Percentiles rank a stretch among this genome's conserved stretches.
Evolutionary conservation across 805 yeast genomes (phyloP).

Genomic region (Clavispora asparagi): DNA sequence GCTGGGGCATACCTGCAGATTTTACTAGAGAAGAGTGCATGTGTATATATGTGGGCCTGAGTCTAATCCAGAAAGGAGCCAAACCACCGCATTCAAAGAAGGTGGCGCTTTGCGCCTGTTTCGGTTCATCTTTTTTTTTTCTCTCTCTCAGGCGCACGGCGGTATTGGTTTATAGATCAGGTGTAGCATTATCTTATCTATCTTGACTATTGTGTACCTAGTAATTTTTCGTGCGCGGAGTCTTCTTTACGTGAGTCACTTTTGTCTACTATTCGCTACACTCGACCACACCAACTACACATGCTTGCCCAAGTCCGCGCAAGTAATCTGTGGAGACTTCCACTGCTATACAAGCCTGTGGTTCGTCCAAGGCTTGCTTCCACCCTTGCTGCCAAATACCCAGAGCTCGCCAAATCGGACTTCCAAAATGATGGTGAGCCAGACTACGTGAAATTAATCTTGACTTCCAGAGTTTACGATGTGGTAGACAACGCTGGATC

Average conservation of each 20-base stretch:
- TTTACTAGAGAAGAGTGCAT: neutral
- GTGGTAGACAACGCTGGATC: slow-evolving; percentile 76
- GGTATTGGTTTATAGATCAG: neutral
- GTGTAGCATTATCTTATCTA: neutral
- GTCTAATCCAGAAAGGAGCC: neutral
- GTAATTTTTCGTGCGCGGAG: neutral
- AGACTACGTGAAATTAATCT: slow-evolving; percentile 86
- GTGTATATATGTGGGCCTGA: neutral
- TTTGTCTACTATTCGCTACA: neutral
- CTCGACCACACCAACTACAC: neutral
- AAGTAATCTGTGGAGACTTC: neutral
- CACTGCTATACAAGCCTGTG: neutral
- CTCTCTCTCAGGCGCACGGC: neutral
- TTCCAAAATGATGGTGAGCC: slow-evolving; percentile 60
- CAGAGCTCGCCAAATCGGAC: slow-evolving; percentile 48
- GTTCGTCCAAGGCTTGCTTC: neutral
- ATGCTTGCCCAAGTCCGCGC: neutral
- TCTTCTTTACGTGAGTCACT: neutral
- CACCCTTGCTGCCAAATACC: slow-evolving; percentile 24
- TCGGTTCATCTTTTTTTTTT: too few species aligned
- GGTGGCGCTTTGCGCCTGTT: too few species aligned
- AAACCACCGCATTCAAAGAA: neutral
- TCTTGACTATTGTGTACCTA: neutral
- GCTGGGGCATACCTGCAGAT: neutral
- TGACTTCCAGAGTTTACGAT: slow-evolving; percentile 92